Percentiles rank a stretch among this genome's conserved stretches.
Conservation (phyloP, 2,329 filamentous ascomycete species). For the Tympanopsis confertula region DNA sequence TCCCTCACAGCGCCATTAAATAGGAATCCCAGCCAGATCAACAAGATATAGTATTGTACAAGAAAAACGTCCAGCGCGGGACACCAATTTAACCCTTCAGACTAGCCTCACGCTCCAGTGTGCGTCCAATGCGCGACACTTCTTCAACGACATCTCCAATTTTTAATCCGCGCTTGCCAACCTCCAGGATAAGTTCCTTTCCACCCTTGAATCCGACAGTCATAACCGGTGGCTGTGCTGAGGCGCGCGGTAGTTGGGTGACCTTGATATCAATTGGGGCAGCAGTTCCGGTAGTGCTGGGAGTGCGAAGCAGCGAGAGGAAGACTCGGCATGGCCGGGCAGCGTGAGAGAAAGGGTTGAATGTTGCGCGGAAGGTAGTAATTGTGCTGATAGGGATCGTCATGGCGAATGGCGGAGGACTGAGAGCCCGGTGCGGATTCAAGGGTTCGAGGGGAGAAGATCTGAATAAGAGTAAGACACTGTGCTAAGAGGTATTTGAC, state of each 20-base stretch:
- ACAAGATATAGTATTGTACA: too few species aligned
- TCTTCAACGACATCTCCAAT: conserved; percentile 1
- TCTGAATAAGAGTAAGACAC: too few species aligned
- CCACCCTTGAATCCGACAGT: neutral
- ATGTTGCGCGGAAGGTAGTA: neutral
- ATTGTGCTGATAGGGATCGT: neutral
- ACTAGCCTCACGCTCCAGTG: neutral
- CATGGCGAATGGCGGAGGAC: too few species aligned
- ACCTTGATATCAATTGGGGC: neutral
- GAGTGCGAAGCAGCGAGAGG: neutral
- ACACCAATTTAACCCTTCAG: neutral
- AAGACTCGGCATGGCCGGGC: neutral
- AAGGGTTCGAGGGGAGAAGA: too few species aligned
- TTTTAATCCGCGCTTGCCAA: neutral
- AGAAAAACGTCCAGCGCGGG: too few species aligned
- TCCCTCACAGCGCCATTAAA: too few species aligned
- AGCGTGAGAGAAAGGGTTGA: neutral
- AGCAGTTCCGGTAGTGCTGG: neutral
- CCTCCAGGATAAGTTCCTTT: neutral
- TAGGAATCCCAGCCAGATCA: too few species aligned
- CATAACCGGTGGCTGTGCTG: neutral
- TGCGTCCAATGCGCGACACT: neutral
- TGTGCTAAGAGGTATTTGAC: too few species aligned
- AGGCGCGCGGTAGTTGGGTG: neutral
- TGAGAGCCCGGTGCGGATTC: too few species aligned